phyloP scores from a whole-genome alignment of 441 rosid genomes.

The Raphanus hybrid region DNA sequence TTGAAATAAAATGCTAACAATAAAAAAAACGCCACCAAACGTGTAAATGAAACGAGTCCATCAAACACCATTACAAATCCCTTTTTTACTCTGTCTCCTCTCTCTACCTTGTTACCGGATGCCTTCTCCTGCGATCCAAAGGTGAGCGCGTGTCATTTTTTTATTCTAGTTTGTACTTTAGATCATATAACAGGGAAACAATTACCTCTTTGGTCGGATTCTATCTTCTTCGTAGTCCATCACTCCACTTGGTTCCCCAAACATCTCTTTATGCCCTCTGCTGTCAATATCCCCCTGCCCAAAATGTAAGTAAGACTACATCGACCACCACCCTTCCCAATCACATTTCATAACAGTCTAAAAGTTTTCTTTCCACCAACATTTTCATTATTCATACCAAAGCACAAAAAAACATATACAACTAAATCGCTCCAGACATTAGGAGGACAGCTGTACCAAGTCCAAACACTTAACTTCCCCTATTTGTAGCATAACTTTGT shows the following conservation, averaged over 20 bases:
- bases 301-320: constrained; percentile 94
- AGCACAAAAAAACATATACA: background rate
- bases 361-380: constrained; percentile 1
- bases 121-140: constrained; percentile 72
- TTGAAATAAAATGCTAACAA: background rate
- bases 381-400: constrained; percentile 9
- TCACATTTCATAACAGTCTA: background rate
- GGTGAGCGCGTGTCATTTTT: background rate
- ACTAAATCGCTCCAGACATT: background rate
- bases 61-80: constrained; percentile 4
- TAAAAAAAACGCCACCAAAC: background rate
- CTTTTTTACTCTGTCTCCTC: background rate
- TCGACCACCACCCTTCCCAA: constrained; percentile 67
- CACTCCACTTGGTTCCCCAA: constrained; percentile 96
- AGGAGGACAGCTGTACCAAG: background rate
- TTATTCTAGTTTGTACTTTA: background rate
- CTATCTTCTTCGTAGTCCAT: constrained; percentile 93
- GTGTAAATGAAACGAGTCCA: constrained; percentile 6
- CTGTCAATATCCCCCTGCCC: constrained; percentile 83
- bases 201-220: constrained; percentile 90
- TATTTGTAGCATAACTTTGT: no score
- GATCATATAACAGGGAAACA: background rate
- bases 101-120: constrained; percentile 56
- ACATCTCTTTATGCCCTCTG: constrained; percentile 91
- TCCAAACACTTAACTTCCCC: constrained; percentile 14